Evolutionary conservation across 371 early-diverging fungal species (phyloP).

Genomic region (Catenaria anguillulae): DNA sequence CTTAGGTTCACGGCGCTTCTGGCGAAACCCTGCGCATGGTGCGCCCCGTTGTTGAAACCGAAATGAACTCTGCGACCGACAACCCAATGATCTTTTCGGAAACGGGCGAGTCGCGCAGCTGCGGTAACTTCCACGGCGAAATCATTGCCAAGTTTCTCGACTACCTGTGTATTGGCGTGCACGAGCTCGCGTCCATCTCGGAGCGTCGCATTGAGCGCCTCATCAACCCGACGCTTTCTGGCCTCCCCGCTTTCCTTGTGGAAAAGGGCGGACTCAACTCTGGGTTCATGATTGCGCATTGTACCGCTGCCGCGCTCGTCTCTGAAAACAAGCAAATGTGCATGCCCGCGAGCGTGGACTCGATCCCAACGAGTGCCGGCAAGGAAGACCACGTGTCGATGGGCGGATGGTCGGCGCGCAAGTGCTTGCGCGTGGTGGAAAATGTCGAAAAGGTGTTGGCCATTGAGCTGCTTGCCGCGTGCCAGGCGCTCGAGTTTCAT

Average conservation of each 20-base stretch:
- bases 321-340: constrained; percentile 9
- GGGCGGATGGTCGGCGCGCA: constrained; percentile 11
- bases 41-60: constrained; percentile 2
- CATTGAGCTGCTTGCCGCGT: constrained; percentile 7
- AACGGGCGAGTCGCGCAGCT: not conserved
- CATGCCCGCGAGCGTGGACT: constrained; percentile 9
- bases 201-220: constrained; percentile 10
- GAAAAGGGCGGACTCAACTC: constrained; percentile 10
- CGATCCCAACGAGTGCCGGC: constrained; percentile 9
- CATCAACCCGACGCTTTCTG: constrained; percentile 8
- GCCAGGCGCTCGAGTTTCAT: constrained; percentile 10
- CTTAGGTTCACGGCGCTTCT: constrained; percentile 7
- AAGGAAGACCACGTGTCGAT: constrained; percentile 13
- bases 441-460: constrained; percentile 9
- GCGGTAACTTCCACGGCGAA: constrained; percentile 12
- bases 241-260: constrained; percentile 10
- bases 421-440: constrained; percentile 7
- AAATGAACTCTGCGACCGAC: constrained; percentile 10
- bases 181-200: constrained; percentile 9
- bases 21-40: constrained; percentile 6
- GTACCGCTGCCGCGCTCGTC: constrained; percentile 11
- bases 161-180: constrained; percentile 8
- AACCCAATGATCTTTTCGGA: constrained; percentile 12
- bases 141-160: constrained; percentile 9
- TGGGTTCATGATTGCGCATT: constrained; percentile 13